Evolutionary conservation across 2,329 filamentous ascomycete genomes (phyloP).

Genomic region (Nannizzia gypsea): DNA sequence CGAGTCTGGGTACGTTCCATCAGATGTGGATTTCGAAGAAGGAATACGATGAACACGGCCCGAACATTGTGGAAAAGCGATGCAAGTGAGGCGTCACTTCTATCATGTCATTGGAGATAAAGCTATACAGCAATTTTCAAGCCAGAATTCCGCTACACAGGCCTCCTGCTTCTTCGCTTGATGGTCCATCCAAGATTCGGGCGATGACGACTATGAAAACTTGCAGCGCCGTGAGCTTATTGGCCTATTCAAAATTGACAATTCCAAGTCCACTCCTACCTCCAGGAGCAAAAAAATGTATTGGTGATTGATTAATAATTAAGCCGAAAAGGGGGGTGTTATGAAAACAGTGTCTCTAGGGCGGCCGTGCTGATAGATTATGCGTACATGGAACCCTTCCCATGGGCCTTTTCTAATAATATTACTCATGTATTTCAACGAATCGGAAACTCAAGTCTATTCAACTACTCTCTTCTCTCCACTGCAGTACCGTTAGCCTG

Average conservation of each 20-base stretch:
- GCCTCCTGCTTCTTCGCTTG: neutral
- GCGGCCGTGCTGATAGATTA: neutral
- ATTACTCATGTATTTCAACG: neutral
- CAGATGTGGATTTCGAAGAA: conserved; percentile 99
- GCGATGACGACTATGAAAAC: neutral
- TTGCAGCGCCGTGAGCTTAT: neutral
- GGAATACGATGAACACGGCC: conserved; percentile 93
- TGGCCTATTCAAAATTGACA: neutral
- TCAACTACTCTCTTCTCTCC: neutral
- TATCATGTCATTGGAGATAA: neutral
- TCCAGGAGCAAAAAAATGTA: neutral
- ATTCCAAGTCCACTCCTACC: neutral
- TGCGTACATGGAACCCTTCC: neutral
- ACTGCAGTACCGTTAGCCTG: neutral
- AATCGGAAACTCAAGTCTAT: neutral
- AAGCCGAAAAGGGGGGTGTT: neutral
- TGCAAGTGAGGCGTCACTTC: conserved; percentile 55
- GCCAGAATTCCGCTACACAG: neutral
- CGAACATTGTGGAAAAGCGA: conserved; percentile 83
- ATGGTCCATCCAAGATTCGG: too few species aligned
- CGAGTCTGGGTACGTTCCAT: conserved; percentile 92
- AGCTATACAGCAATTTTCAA: neutral
- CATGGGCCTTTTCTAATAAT: neutral
- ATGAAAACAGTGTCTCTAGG: neutral
- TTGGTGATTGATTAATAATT: neutral